Conservation (phyloP, 495 filamentous ascomycete genomes). For the Aspergillus diversus region DNA sequence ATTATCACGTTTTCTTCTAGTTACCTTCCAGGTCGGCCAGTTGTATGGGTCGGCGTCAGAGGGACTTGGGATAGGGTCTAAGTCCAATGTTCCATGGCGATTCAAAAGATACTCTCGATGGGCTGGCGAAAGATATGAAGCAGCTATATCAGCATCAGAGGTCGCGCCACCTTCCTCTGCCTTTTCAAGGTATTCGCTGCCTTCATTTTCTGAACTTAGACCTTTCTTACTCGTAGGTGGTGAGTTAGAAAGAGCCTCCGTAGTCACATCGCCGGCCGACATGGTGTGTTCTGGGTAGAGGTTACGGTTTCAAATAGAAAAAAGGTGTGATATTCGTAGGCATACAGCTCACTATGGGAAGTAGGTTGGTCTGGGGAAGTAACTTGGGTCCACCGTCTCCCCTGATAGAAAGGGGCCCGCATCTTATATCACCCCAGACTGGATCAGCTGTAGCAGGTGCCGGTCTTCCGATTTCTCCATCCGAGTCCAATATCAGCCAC, state of each 20-base stretch:
- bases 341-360: no score
- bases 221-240: background rate
- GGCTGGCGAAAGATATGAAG: constrained; percentile 28
- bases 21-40: constrained; percentile 57
- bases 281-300: background rate
- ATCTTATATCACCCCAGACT: background rate
- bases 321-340: no score
- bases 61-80: constrained; percentile 55
- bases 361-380: no score
- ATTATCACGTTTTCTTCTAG: no score
- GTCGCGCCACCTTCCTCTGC: background rate
- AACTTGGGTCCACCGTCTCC: no score
- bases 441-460: background rate
- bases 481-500: background rate
- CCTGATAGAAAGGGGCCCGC: no score
- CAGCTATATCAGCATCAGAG: background rate
- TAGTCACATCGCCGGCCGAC: background rate
- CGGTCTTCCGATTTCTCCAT: background rate
- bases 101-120: constrained; percentile 53
- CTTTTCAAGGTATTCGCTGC: constrained; percentile 11
- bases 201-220: constrained; percentile 5
- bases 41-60: constrained; percentile 57
- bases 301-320: background rate
- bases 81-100: constrained; percentile 56
- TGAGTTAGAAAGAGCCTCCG: background rate